Conservation (phyloP, 2,329 filamentous ascomycete genomes). For the Macrophomina phaseolina region DNA sequence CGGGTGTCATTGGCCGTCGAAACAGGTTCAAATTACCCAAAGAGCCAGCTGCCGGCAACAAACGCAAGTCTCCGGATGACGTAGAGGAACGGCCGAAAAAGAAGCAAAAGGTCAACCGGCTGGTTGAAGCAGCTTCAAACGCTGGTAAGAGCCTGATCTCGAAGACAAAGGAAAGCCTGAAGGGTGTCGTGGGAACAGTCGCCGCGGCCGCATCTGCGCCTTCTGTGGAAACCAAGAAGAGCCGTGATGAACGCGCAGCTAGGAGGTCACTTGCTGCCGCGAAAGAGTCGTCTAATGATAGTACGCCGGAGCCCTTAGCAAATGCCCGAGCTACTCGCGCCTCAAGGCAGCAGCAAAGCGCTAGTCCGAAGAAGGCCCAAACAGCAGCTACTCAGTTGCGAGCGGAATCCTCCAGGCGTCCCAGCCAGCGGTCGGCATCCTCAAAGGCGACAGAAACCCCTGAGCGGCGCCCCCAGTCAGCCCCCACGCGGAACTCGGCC, state of each 20-base stretch:
- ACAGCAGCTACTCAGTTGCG: not conserved
- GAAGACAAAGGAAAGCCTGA: conserved; percentile 25
- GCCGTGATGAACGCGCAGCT: conserved; percentile 22
- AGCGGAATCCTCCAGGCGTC: not conserved
- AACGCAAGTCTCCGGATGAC: conserved; percentile 21
- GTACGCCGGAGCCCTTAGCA: conserved; percentile 2
- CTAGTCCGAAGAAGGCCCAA: conserved; percentile 11
- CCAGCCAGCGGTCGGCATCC: not conserved
- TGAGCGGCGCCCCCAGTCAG: not conserved
- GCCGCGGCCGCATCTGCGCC: not conserved
- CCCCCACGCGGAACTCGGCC: not conserved
- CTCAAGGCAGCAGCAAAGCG: conserved; percentile 7
- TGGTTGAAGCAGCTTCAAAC: conserved; percentile 19
- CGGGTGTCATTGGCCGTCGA: conserved; percentile 65
- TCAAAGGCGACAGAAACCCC: not conserved
- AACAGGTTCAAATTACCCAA: conserved; percentile 53
- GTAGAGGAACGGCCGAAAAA: conserved; percentile 23
- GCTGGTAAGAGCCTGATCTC: conserved; percentile 11
- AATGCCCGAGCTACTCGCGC: not conserved
- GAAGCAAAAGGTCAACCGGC: conserved; percentile 23
- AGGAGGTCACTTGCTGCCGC: conserved; percentile 19
- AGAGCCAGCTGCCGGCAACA: conserved; percentile 15
- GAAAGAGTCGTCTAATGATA: conserved; percentile 7
- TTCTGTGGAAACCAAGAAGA: conserved; percentile 11
- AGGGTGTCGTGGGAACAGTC: conserved; percentile 9